Base-by-base conservation (phyloP, 2,329 filamentous ascomycete species). In the Bipolaris sorokiniana region DNA sequence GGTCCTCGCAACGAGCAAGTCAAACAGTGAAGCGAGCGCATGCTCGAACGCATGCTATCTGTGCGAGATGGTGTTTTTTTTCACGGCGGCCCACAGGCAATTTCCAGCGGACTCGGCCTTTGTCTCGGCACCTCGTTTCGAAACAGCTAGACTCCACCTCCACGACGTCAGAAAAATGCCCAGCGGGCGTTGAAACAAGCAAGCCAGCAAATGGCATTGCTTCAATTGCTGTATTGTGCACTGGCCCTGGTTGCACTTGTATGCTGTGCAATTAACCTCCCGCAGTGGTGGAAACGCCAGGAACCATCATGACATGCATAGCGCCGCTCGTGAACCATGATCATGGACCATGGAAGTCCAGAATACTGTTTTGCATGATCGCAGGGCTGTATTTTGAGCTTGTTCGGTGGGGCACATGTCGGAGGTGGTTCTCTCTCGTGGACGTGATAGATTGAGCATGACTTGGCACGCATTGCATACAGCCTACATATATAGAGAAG, bases 231-330 rank as follows among this genome's bases (percentile, higher is more conserved):
- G 10, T 31, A 46, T 40, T 15, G 47, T 51, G 34, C 50, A 50
- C 36, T 59, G 56, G 57, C 49, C 50, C 54, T 46, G 58, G 50
- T 48, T 48, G 52, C 62, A 54, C 44, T 52, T 56, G 44, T 64
- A 47, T 60, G 59, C 61, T 59, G 53, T 31, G 49, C 60, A 66
- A 70, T 72, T 49, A 68, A 71, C 61, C 38, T 67, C 64, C 61
- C 53, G 57, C 69, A 58, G 26, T 58, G 49, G 65, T 58, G 57
- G 56, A 54, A 52, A 52, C 56, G 38, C 56, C 46, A 37, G 50
- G 40, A 52, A 60, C 59, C 41, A 48, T 53, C 60, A 58, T 64
- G 65, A 64, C 61, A 60, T 53, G 33, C 42, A 51, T 61, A 59
- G 57, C 52, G 55, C 45, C 16, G 31, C 41, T 56, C 28, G 20